A percentile compares a stretch with the other conserved stretches of the same genome.
phyloP scores from a whole-genome alignment of 73 alveolate species.

The Symbiodinium natans region DNA sequence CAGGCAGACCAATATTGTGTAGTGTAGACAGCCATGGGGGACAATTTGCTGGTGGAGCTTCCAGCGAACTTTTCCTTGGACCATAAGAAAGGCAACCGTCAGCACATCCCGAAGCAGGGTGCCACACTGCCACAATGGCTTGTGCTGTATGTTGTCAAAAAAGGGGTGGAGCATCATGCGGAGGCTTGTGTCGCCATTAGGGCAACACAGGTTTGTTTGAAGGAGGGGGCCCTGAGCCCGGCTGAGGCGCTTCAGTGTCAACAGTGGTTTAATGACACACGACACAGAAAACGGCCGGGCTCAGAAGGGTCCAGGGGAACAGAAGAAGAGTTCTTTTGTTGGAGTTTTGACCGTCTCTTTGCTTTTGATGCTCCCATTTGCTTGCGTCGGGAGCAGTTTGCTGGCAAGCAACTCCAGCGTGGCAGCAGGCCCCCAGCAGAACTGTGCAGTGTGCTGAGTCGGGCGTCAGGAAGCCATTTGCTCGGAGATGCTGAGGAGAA shows the following conservation, averaged over 20 bases:
- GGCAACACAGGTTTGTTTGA: neutral
- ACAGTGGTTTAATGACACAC: neutral
- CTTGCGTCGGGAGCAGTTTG: neutral
- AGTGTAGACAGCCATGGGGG: too few species aligned
- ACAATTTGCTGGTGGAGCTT: too few species aligned
- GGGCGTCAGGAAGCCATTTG: neutral
- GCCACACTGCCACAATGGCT: slow-evolving; percentile 17
- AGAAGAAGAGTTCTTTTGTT: neutral
- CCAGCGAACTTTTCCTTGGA: too few species aligned
- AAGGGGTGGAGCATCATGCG: neutral
- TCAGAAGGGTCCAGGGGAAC: neutral
- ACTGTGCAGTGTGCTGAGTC: neutral
- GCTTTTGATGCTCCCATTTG: neutral
- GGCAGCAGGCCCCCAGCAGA: neutral
- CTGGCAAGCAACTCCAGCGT: neutral
- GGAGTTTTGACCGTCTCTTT: neutral
- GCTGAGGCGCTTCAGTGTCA: neutral
- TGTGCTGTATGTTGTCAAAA: neutral
- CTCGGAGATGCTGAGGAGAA: neutral
- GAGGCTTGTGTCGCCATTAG: neutral
- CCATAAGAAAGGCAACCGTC: too few species aligned
- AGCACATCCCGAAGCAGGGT: too few species aligned
- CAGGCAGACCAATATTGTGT: too few species aligned
- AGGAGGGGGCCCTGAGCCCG: neutral
- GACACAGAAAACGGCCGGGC: neutral